Base-by-base conservation (phyloP, 2,329 filamentous ascomycete genomes). In the Ophiobolus disseminans region DNA sequence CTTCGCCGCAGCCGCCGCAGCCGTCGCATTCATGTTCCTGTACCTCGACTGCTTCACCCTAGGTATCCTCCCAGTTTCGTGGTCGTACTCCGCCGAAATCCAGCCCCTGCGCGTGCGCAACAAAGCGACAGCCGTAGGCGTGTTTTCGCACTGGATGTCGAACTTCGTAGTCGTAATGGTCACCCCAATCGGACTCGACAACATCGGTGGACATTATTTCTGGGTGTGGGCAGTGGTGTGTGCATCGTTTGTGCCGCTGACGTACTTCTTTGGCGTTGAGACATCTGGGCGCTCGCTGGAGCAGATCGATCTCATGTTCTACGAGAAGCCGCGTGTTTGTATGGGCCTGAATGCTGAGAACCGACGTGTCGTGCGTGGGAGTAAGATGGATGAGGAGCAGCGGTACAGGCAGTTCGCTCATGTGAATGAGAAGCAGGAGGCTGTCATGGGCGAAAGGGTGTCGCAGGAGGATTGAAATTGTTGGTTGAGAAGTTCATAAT, bases 141-240 rank as follows among this genome's bases (percentile, higher is more conserved):
- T 79, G 20, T 77, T 74, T 2, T 69, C 73, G 2, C 80, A 80
- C 53, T 81, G 78, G 78, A 70, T 79, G 46, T 60, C 49, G 63
- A 80, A 79, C 56, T 80, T 80, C 55, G 74, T 80, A 37, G 70
- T 78, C 30, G 78, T 81, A 5, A 79, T 80, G 78, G 78, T 82
- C 11, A 82, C 79, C 0, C 79, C 80, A 3, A 58, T 55, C 6
- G 48, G 55, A 11, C 53, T 58, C 2, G 49, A 50, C 17, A 41
- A 49, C 16, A 52, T 58, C 21, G 21, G 60, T 0, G 70, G 75
- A 6, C 82, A 78, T 72, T 74, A 75, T 40, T 82, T 78, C 37
- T 82, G 77, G 65, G 71, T 82, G 26, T 84, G 80, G 63, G 76
- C 78, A 3, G 71, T 72, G 11, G 73, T 80, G 58, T 81, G 80